Evolutionary conservation across 257 asterid genomes (phyloP), one percentile per base, ranked within the genome.

Genomic region (Rehmannia glutinosa): DNA sequence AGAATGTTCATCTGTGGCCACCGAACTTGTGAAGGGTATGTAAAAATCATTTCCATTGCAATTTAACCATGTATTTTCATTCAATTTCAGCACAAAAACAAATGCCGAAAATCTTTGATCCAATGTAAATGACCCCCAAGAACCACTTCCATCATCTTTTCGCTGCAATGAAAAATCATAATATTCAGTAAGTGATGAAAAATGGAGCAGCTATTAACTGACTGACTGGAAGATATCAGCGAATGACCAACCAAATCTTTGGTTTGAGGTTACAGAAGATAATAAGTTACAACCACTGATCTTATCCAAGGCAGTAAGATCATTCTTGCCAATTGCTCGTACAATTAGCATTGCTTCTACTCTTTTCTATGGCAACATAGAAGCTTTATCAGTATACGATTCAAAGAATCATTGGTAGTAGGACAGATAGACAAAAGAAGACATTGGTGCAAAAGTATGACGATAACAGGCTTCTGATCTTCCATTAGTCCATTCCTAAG

Each of bases 41-140:
- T 68, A 85, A 74, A 94, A 94, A 80, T 94, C 97, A 45, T 84
- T 81, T 30, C 99, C 99, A 24, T 75, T 53, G 75, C 73, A 77
- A 80, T 85, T 83, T 79, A 94, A 73, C 99, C 99, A 94, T 11
- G 84, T 83, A 39, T 77, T 74, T 4, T 86, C 87, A 55, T 83
- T 74, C 77, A 94, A 82, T 83, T 86, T 94, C 83, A 94, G 78
- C 77, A 78, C 99, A 83, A 90, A 94, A 71, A 71, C 76, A 79
- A 94, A 91, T 23, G 85, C 95, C 3, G 76, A 61, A 74, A 69
- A 75, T 42, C 80, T 82, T 71, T 72, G 81, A 70, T 83, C 90
- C 85, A 93, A 69, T 54, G 82, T 66, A 76, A 90, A 88, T 66
- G 85, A 84, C 30, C 95, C 96, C 47, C 72, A 62, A 51, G 92